These are phyloP conservation scores for Quercus aquifolioides DNA, from an alignment of 306 rosid genomes.

Conservation along the genomic window DNA sequence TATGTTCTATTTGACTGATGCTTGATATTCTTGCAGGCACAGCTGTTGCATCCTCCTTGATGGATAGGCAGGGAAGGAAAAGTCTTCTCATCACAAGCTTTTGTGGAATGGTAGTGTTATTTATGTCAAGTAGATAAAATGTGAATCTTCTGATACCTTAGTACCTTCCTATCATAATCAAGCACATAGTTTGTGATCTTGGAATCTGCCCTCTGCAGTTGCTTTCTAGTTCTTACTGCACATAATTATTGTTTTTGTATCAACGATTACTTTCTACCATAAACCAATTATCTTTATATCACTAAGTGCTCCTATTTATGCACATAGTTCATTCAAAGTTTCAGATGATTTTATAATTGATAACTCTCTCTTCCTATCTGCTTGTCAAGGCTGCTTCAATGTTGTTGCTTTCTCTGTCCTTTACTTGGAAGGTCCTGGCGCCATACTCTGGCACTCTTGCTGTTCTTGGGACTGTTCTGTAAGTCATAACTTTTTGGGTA, in stretches of 20 bases:
- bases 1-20: conserved; percentile 7
- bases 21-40: conserved; percentile 59
- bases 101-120: conserved; percentile 77
- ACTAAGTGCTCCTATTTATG: background rate
- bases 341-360: conserved; percentile 3
- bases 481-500: conserved; percentile 31
- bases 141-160: background rate
- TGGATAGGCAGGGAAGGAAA: conserved; percentile 88
- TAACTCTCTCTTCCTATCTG: background rate
- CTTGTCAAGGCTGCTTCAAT: conserved; percentile 80
- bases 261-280: background rate
- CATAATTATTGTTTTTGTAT: background rate
- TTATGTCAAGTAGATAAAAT: conserved; percentile 1
- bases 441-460: conserved; percentile 84
- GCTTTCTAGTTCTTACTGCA: background rate
- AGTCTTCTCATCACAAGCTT: conserved; percentile 86
- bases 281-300: background rate
- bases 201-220: background rate
- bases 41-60: conserved; percentile 78
- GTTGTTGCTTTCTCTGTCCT: conserved; percentile 85
- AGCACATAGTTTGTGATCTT: background rate
- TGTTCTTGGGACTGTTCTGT: conserved; percentile 93
- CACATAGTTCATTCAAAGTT: background rate
- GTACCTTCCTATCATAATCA: background rate
- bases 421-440: conserved; percentile 76